phyloP scores from a whole-genome alignment of 179 eudicot genomes.

The Corrigiola litoralis region DNA sequence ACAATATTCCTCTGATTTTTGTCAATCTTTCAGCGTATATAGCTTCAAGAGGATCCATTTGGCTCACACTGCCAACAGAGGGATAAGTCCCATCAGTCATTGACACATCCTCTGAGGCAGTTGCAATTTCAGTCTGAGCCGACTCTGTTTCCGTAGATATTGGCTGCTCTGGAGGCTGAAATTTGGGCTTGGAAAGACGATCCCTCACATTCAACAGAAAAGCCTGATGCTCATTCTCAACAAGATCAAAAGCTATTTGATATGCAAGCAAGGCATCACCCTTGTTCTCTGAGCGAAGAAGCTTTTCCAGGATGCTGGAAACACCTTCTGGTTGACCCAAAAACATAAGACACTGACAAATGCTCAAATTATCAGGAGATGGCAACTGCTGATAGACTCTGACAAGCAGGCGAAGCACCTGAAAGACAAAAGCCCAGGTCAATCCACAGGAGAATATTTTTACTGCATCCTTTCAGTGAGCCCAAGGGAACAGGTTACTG shows the following conservation, averaged over 20 bases:
- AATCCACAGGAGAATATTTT: not conserved
- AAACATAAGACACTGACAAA: slow-evolving; percentile 97
- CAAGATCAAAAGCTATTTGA: slow-evolving; percentile 93
- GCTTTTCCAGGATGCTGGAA: slow-evolving; percentile 71
- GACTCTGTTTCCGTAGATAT: slow-evolving; percentile 47
- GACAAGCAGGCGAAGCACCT: slow-evolving; percentile 88
- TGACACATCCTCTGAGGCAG: slow-evolving; percentile 64
- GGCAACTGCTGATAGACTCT: slow-evolving; percentile 74
- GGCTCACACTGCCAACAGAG: slow-evolving; percentile 23
- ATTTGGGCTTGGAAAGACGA: slow-evolving; percentile 52
- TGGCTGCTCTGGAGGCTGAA: slow-evolving; percentile 38
- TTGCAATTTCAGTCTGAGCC: slow-evolving; percentile 37
- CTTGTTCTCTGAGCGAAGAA: slow-evolving; percentile 61
- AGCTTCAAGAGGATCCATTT: slow-evolving; percentile 61
- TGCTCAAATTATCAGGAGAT: slow-evolving; percentile 88
- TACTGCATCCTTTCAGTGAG: not conserved
- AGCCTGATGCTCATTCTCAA: slow-evolving; percentile 96
- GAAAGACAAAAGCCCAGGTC: slow-evolving; percentile 12
- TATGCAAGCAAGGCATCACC: slow-evolving; percentile 85
- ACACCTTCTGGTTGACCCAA: slow-evolving; percentile 75
- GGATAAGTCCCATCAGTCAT: slow-evolving; percentile 62
- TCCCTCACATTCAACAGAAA: slow-evolving; percentile 79
- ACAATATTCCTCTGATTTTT: slow-evolving; percentile 76
- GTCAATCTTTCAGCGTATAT: slow-evolving; percentile 64
- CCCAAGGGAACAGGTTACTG: too few relatives aligned